Conservation (phyloP, 148 eudicot species). For the Cornus controversa region DNA sequence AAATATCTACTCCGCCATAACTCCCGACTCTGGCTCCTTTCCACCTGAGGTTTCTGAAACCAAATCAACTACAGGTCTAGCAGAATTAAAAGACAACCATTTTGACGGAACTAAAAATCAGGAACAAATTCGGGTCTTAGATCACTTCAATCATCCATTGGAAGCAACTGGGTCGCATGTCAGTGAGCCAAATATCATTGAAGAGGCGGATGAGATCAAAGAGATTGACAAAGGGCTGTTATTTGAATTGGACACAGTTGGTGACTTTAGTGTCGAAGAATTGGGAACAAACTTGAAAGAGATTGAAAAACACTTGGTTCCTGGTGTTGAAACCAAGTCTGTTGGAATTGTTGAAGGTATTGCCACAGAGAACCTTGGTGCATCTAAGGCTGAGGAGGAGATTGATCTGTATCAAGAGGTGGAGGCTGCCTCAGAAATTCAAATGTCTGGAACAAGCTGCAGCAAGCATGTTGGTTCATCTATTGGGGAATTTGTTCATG, state of each 20-base stretch:
- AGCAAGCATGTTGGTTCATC: slow-evolving; percentile 9
- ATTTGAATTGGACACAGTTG: slow-evolving; percentile 70
- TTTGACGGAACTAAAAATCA: slow-evolving; percentile 7
- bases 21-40: slow-evolving; percentile 15
- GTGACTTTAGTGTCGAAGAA: slow-evolving; percentile 60
- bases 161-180: slow-evolving; percentile 24
- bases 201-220: slow-evolving; percentile 38
- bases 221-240: slow-evolving; percentile 69
- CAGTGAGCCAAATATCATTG: slow-evolving; percentile 28
- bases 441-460: slow-evolving; percentile 12
- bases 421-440: slow-evolving; percentile 13
- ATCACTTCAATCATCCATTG: slow-evolving; percentile 14
- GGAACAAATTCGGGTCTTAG: slow-evolving; percentile 6
- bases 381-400: neutral
- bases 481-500: neutral
- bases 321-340: slow-evolving; percentile 4
- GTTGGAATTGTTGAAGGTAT: slow-evolving; percentile 6
- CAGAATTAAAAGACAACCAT: slow-evolving; percentile 8
- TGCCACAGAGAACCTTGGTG: neutral
- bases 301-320: slow-evolving; percentile 15
- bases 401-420: neutral
- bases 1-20: slow-evolving; percentile 16
- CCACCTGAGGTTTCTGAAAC: slow-evolving; percentile 16
- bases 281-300: slow-evolving; percentile 27
- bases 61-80: slow-evolving; percentile 16